Evolutionary conservation across 2,329 filamentous ascomycete species (phyloP), one percentile per base, ranked within the genome.

Genomic region (Curvularia lunata): DNA sequence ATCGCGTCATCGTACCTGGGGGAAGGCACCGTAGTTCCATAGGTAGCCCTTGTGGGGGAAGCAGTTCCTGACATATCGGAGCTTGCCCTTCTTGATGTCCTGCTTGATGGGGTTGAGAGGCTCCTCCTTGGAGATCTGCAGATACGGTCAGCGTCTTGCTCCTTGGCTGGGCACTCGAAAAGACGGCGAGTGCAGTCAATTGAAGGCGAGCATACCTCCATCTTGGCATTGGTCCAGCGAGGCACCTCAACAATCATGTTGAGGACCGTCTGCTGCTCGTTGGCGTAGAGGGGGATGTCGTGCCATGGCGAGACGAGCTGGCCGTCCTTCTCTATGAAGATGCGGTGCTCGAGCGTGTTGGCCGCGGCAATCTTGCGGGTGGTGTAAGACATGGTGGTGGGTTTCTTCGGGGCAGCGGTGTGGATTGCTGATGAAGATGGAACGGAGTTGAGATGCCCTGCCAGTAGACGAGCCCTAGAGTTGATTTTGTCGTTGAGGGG

Each of bases 31-130:
- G 83, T 99, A 99, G 88, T 99, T 99, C 95, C 95, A 99, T 74
- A 99, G 91, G 83, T 99, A 99, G 70, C 95, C 95, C 88, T 99
- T 98, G 90, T 99, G 95, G 74, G 95, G 95, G 88, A 99, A 99
- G 89, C 95, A 99, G 90, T 99, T 99, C 84, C 95, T 92, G 79
- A 99, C 95, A 80, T 90, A 99, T 77, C 95, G 91, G 75, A 98
- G 92, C 88, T 97, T 98, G 87, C 94, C 95, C 87, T 99, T 98
- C 91, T 99, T 98, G 81, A 88, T 87, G 80, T 99, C 95, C 85
- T 99, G 95, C 89, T 97, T 97, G 85, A 97, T 97, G 78, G 94
- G 94, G 86, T 97, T 98, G 79, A 98, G 89, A 76, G 91, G 86
- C 82, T 99, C 95, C 78, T 98, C 93, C 86, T 98, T 98, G 85